Conservation (phyloP, 345 rosid species). For the Syzygium aqueum region DNA sequence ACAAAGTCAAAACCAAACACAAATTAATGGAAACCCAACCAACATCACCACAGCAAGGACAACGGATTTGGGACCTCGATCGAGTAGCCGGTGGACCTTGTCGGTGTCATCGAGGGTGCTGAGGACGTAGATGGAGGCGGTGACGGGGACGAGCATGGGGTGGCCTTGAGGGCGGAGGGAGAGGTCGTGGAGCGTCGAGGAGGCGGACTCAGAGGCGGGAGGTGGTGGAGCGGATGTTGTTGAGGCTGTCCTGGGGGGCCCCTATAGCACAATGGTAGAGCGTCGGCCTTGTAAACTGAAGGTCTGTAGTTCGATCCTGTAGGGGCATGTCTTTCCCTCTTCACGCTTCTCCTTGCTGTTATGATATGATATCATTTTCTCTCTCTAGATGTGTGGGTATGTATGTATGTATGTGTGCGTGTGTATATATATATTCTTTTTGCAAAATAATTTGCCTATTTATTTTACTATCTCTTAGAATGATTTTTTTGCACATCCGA, state of each 20-base stretch:
- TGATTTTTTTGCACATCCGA: not conserved
- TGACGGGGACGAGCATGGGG: conserved; percentile 86
- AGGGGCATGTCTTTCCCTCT: conserved; percentile 20
- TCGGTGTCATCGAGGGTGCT: conserved; percentile 76
- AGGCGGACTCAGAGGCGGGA: conserved; percentile 64
- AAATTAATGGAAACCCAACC: not conserved
- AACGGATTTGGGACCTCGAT: conserved; percentile 51
- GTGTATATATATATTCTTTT: too few species aligned
- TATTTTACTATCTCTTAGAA: not conserved
- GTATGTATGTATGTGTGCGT: too few species aligned
- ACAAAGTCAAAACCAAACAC: not conserved
- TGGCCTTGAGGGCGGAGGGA: conserved; percentile 71
- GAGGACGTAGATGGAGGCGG: conserved; percentile 89
- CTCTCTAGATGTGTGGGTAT: not conserved
- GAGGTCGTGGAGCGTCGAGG: conserved; percentile 75
- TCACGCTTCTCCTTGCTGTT: not conserved
- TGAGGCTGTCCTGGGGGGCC: conserved; percentile 89
- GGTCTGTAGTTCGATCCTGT: conserved; percentile 82
- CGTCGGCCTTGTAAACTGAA: conserved; percentile 83
- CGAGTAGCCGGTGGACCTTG: conserved; percentile 89
- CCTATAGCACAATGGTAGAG: conserved; percentile 90
- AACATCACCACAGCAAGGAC: not conserved
- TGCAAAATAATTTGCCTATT: not conserved
- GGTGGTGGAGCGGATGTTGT: conserved; percentile 93
- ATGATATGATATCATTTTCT: not conserved